Conservation (phyloP, 495 filamentous ascomycete species). For the Cairneyella variabilis region DNA sequence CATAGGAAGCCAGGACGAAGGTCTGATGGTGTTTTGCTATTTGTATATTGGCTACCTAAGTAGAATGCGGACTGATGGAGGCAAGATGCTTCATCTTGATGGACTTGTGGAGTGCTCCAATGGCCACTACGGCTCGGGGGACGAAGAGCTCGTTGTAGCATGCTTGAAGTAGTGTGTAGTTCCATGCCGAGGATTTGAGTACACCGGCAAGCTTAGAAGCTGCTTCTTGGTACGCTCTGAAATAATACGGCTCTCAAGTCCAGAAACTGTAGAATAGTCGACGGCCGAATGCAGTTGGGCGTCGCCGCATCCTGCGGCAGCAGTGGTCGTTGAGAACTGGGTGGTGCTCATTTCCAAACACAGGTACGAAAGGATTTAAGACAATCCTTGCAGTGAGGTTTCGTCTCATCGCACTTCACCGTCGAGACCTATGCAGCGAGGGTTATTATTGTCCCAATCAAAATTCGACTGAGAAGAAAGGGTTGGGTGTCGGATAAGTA, state of each 20-base stretch:
- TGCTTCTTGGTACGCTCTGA: conserved; percentile 1
- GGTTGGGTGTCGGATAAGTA: background rate
- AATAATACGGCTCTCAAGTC: conserved; percentile 9
- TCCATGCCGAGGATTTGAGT: conserved; percentile 2
- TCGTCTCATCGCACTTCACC: conserved; percentile 10
- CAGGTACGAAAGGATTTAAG: background rate
- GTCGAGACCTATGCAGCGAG: background rate
- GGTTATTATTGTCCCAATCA: background rate
- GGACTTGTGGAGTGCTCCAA: conserved; percentile 10
- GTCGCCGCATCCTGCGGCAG: background rate
- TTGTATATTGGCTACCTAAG: background rate
- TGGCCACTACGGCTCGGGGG: conserved; percentile 1
- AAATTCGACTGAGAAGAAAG: background rate
- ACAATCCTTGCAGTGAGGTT: conserved; percentile 5
- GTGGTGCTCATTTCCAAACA: conserved; percentile 4
- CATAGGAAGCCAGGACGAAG: conserved; percentile 9
- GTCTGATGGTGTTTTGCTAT: background rate
- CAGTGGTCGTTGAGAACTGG: background rate
- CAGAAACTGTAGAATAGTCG: background rate
- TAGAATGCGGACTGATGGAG: background rate
- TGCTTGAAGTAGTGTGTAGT: conserved; percentile 5
- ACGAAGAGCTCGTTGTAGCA: conserved; percentile 11
- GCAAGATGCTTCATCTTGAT: background rate
- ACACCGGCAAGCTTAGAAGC: conserved; percentile 1
- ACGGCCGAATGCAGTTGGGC: conserved; percentile 2